A percentile compares a stretch with the other conserved stretches of the same genome.
These are phyloP conservation scores for Pseudogymnoascus sp. DNA, from an alignment of 2,329 filamentous ascomycete genomes.

Conservation along the genomic window DNA sequence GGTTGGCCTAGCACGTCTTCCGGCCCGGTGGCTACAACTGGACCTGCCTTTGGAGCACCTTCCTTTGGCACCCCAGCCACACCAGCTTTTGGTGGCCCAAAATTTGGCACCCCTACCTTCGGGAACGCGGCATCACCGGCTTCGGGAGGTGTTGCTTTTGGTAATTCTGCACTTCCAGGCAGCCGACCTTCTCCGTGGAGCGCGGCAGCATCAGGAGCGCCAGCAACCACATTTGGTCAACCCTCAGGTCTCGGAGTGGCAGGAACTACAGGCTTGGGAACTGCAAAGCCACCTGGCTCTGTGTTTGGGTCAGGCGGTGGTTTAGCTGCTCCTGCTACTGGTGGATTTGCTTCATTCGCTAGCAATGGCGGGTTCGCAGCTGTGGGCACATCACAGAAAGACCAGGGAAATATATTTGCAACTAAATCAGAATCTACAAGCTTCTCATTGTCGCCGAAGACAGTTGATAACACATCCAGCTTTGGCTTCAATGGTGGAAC, in stretches of 20 bases:
- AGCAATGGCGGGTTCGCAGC: constrained; percentile 47
- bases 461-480: constrained; percentile 28
- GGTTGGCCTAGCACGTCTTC: constrained; percentile 41
- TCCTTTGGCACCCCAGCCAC: constrained; percentile 29
- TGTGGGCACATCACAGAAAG: constrained; percentile 28
- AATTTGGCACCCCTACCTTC: constrained; percentile 38
- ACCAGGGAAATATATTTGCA: constrained; percentile 28
- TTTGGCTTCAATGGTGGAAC: constrained; percentile 12
- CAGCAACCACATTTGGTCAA: constrained; percentile 47
- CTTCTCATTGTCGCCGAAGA: constrained; percentile 20
- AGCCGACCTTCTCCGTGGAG: constrained; percentile 50
- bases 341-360: constrained; percentile 50
- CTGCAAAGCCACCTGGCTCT: constrained; percentile 26
- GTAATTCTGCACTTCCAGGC: constrained; percentile 36
- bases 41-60: constrained; percentile 20
- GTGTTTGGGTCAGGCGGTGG: constrained; percentile 34
- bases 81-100: constrained; percentile 26
- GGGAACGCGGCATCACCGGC: constrained; percentile 38
- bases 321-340: constrained; percentile 30
- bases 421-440: constrained; percentile 14
- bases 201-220: constrained; percentile 23
- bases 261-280: constrained; percentile 32
- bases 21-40: constrained; percentile 13
- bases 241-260: constrained; percentile 39
- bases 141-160: constrained; percentile 16